These are phyloP conservation scores for Thymus quinquecostatus DNA, from an alignment of 257 asterid genomes.

Conservation along the genomic window DNA sequence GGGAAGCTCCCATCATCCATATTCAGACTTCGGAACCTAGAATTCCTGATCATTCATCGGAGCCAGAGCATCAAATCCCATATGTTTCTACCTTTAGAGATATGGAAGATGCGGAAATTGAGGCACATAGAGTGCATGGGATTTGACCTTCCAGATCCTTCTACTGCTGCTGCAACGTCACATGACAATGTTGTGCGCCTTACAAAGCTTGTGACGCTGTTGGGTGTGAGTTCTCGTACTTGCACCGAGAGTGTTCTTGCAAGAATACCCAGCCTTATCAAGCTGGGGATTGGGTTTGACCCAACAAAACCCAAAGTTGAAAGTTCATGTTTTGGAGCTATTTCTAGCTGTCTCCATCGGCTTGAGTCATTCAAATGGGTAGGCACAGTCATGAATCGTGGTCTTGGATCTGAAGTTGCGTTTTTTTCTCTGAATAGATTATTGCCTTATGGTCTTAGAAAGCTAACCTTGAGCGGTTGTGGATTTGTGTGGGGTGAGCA, in stretches of 20 bases:
- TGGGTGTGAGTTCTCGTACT: constrained; percentile 16
- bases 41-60: constrained; percentile 14
- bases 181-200: not conserved
- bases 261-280: constrained; percentile 22
- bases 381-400: too few species aligned
- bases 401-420: too few species aligned
- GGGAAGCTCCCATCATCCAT: constrained; percentile 9
- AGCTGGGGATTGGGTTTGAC: constrained; percentile 25
- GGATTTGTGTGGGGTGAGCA: not conserved
- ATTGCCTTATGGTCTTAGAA: too few species aligned
- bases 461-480: too few species aligned
- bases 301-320: too few species aligned
- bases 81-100: constrained; percentile 11
- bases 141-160: constrained; percentile 21
- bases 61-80: not conserved
- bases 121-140: constrained; percentile 38
- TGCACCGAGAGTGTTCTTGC: constrained; percentile 13
- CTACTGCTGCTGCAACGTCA: not conserved
- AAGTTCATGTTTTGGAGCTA: not conserved
- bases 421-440: too few species aligned
- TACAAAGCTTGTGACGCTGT: constrained; percentile 22
- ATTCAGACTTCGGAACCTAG: constrained; percentile 32
- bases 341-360: not conserved
- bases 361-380: constrained; percentile 12
- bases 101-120: constrained; percentile 33